Evolutionary conservation across 2,329 filamentous ascomycete genomes (phyloP).

Genomic region (Hypoxylon sp.): DNA sequence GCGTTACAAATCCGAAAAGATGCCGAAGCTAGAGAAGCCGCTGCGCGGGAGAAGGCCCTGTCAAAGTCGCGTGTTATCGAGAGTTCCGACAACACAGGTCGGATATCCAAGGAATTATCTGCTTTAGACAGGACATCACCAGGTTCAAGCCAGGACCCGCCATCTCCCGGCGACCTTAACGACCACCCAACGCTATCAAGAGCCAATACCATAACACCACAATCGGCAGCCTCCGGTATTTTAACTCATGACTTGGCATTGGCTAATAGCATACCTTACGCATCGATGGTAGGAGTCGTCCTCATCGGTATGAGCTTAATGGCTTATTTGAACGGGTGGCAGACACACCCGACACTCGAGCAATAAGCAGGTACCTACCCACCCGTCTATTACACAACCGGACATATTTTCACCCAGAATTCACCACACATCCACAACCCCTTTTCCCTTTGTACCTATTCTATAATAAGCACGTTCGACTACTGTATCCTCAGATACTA

Average conservation of each 20-base stretch:
- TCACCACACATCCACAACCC: conserved; percentile 31
- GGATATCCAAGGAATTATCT: conserved; percentile 40
- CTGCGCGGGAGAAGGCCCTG: conserved; percentile 59
- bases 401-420: neutral
- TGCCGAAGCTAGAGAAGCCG: conserved; percentile 67
- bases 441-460: conserved; percentile 51
- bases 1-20: conserved; percentile 83
- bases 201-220: conserved; percentile 65
- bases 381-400: neutral
- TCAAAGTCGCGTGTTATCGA: conserved; percentile 54
- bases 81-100: conserved; percentile 42
- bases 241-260: conserved; percentile 62
- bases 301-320: conserved; percentile 86
- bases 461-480: conserved; percentile 44
- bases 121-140: conserved; percentile 45
- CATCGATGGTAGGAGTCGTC: conserved; percentile 86
- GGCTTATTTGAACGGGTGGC: conserved; percentile 90
- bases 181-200: conserved; percentile 63
- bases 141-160: conserved; percentile 46
- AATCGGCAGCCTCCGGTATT: conserved; percentile 58
- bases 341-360: conserved; percentile 61
- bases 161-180: conserved; percentile 54
- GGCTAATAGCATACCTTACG: conserved; percentile 77
- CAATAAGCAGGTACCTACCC: conserved; percentile 33
- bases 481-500: conserved; percentile 37